Base-by-base conservation (phyloP, 1,139 yeast species). In the Geotrichum phurueaensis region DNA sequence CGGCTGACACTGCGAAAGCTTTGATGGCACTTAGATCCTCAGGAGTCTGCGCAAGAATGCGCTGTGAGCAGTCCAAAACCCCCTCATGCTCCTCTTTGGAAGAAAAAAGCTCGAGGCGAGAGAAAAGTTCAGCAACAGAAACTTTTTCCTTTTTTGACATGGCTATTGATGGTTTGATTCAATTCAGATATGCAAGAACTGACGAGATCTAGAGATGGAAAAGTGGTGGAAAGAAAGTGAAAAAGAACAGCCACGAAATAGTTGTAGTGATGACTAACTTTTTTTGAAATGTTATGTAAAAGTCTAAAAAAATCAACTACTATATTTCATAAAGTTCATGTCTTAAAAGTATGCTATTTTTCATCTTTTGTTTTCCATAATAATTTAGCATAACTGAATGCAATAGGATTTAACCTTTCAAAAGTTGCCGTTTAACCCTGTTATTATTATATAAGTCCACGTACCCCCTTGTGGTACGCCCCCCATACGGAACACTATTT, bases 1-100 rank as follows among this genome's bases (percentile, higher is more conserved):
- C 86, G 68, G 87, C 76, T 0, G 96, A 84, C 6, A 86, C 85
- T 50, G 89, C 73, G 68, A 86, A 84, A 65, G 86, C 80, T 67
- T 80, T 83, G 66, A 85, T 76, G 0, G 90, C 85, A 56, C 75
- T 74, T 25, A 73, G 67, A 66, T 86, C 87, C 53, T 79, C 72
- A 49, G 79, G 74, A 22, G 79, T 73, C 58, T 75, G 73, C 33
- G 73, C 71, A 60, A 84, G 72, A 50, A 80, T 75, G 57, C 75
- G 72, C 57, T 71, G 66, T 10, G 85, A 80, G 10, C 77, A 71
- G 48, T 77, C 79, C 57, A 78, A 75, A 7, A 81, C 84, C 60
- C 76, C 77, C 47, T 75, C 72, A 66, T 82, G 84, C 49, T 79
- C 79, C 48, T 81, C 82, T 13, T 77, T 75, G 6, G 75, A 71